A percentile compares a stretch with the other conserved stretches of the same genome.
Conservation (phyloP, 495 filamentous ascomycete genomes). For the Aspergillus bertholletiae region DNA sequence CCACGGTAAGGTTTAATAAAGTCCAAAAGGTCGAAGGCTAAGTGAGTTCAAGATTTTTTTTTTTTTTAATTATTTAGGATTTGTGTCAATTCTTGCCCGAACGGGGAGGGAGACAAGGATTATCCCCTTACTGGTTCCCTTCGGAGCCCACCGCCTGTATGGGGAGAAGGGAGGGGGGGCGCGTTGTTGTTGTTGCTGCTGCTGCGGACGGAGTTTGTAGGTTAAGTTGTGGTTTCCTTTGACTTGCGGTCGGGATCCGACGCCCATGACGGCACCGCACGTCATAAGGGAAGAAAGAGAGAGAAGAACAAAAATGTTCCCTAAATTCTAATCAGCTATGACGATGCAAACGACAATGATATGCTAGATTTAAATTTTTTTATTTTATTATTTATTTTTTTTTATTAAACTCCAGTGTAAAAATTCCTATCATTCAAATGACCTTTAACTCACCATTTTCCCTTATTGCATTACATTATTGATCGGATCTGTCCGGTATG, state of each 20-base stretch:
- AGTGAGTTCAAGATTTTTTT: not conserved
- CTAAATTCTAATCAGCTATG: no score
- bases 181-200: no score
- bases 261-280: not conserved
- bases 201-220: no score
- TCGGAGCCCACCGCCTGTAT: not conserved
- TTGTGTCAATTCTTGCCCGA: not conserved
- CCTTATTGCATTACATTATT: not conserved
- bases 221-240: not conserved
- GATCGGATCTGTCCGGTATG: not conserved
- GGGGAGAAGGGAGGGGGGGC: no score
- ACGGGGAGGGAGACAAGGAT: no score
- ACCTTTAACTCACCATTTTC: no score
- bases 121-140: not conserved
- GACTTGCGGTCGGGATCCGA: not conserved
- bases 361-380: no score
- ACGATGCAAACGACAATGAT: no score
- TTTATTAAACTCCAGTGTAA: no score
- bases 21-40: not conserved
- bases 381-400: no score
- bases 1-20: constrained; percentile 2
- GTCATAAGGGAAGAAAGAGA: not conserved
- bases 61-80: not conserved
- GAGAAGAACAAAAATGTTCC: no score
- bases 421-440: no score